Evolutionary conservation across 768 basidiomycete species (phyloP).

Genomic region (Phaeotremella fagi): DNA sequence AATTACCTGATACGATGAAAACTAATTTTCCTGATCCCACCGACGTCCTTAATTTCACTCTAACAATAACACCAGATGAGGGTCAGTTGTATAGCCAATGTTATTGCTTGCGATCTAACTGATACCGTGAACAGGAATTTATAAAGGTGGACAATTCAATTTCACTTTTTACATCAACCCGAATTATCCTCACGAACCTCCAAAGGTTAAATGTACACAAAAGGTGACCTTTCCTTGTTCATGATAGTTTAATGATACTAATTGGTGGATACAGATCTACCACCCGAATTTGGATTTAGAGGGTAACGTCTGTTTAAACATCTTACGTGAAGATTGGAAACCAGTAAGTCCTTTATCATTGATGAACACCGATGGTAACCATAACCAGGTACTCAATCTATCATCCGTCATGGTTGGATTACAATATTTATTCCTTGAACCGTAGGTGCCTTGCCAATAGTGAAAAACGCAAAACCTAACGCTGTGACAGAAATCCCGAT

Average conservation of each 20-base stretch:
- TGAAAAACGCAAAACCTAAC: background rate
- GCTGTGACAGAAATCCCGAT: constrained; percentile 66
- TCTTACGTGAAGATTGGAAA: constrained; percentile 99
- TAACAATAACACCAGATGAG: constrained; percentile 95
- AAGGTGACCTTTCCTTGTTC: constrained; percentile 57
- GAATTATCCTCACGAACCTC: constrained; percentile 98
- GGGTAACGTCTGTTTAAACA: constrained; percentile 97
- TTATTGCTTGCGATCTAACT: background rate
- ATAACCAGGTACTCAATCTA: constrained; percentile 68
- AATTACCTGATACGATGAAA: constrained; percentile 92
- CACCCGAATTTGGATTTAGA: constrained; percentile 98
- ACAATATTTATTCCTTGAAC: constrained; percentile 97
- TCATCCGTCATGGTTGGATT: constrained; percentile 98
- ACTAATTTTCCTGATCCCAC: constrained; percentile 85
- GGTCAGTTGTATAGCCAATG: constrained; percentile 54
- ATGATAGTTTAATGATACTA: background rate
- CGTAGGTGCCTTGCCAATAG: constrained; percentile 47
- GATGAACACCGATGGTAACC: background rate
- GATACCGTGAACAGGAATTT: constrained; percentile 68
- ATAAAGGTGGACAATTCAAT: constrained; percentile 86
- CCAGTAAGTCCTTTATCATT: constrained; percentile 54
- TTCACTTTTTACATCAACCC: constrained; percentile 96
- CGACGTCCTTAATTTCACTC: constrained; percentile 92
- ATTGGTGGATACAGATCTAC: constrained; percentile 66
- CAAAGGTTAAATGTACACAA: constrained; percentile 96